These are phyloP conservation scores for Tuber aestivum DNA, from an alignment of 495 filamentous ascomycete species.

Conservation along the genomic window DNA sequence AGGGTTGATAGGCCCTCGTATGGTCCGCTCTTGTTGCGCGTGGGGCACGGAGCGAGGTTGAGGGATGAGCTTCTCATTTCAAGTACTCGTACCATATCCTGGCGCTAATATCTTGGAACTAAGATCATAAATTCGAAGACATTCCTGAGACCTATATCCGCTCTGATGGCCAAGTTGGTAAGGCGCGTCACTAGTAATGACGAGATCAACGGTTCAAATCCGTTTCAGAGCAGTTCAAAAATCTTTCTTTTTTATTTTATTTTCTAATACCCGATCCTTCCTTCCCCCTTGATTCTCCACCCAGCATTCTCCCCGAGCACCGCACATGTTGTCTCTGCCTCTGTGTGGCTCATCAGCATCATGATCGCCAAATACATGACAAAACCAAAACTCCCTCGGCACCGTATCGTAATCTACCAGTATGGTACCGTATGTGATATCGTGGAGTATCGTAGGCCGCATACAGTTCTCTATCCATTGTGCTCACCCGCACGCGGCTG, in stretches of 20 bases:
- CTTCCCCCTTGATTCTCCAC: neutral
- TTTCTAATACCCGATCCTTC: neutral
- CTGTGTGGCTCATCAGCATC: neutral
- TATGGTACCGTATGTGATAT: neutral
- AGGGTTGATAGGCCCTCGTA: neutral
- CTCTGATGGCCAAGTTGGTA: slow-evolving; percentile 19
- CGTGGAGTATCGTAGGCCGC: too few relatives aligned
- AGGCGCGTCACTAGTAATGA: slow-evolving; percentile 12
- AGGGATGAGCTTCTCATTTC: too few relatives aligned
- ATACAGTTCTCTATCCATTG: too few relatives aligned
- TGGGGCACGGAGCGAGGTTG: neutral
- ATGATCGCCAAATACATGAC: too few relatives aligned
- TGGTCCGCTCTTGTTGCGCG: neutral
- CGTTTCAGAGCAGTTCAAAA: neutral
- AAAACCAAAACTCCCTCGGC: neutral
- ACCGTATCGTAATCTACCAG: neutral
- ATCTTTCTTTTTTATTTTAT: neutral
- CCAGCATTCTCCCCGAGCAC: neutral
- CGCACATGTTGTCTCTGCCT: neutral
- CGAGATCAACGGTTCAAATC: slow-evolving; percentile 7
- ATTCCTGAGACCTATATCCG: too few relatives aligned
- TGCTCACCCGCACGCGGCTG: too few relatives aligned
- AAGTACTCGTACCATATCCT: neutral
- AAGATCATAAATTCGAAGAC: neutral
- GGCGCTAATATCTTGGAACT: neutral